These are phyloP conservation scores for Cutaneotrichosporon dermatis DNA, from an alignment of 1,284 basidiomycete genomes.

Conservation along the genomic window DNA sequence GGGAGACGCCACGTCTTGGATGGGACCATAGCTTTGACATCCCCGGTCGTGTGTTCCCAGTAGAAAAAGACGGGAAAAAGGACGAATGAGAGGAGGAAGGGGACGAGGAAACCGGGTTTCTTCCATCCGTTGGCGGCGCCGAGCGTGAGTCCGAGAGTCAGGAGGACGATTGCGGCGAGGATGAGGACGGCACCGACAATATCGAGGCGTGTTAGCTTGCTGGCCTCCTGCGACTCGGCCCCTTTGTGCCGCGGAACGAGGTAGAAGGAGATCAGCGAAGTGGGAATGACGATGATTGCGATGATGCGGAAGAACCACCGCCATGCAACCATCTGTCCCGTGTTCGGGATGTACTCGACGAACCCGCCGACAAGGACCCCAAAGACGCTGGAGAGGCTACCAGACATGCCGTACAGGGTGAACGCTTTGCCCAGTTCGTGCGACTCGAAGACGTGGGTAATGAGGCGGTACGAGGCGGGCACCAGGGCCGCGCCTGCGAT, in stretches of 20 bases:
- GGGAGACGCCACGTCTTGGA: conserved; percentile 37
- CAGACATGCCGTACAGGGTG: conserved; percentile 42
- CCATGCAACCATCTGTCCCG: conserved; percentile 41
- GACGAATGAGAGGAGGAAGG: conserved; percentile 39
- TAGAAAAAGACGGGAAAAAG: conserved; percentile 36
- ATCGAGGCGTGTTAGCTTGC: conserved; percentile 40
- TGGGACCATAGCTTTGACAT: conserved; percentile 36
- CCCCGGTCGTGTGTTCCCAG: conserved; percentile 33
- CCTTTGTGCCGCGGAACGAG: conserved; percentile 31
- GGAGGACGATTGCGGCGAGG: conserved; percentile 36
- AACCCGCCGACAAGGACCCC: conserved; percentile 40
- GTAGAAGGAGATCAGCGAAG: conserved; percentile 21
- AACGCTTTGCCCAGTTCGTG: conserved; percentile 36
- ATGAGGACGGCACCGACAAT: conserved; percentile 34
- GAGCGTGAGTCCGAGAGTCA: conserved; percentile 44
- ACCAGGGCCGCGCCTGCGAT: conserved; percentile 33
- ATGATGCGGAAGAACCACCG: conserved; percentile 38
- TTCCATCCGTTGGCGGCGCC: conserved; percentile 41
- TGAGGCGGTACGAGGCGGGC: conserved; percentile 44
- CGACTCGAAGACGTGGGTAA: conserved; percentile 35
- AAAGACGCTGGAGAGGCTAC: conserved; percentile 42
- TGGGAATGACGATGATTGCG: conserved; percentile 28
- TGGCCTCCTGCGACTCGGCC: conserved; percentile 3
- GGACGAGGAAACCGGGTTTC: conserved; percentile 42
- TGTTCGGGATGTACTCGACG: conserved; percentile 43